These are phyloP conservation scores for Sporisorium reilianum DNA, from an alignment of 1,284 basidiomycete species.

Conservation along the genomic window DNA sequence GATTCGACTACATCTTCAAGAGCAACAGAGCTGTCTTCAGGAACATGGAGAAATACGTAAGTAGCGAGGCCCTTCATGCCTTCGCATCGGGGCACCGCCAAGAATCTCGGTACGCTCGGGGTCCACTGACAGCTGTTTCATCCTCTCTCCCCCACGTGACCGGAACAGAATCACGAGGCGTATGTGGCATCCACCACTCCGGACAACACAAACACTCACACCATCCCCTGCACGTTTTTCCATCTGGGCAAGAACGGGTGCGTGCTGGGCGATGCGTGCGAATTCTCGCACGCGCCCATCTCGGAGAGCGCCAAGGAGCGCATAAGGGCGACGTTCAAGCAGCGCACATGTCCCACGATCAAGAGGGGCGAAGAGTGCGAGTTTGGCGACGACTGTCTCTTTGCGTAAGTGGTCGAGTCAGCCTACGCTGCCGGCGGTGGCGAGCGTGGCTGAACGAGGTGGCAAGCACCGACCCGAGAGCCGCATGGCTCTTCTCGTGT, in stretches of 20 bases:
- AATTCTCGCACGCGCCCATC: constrained; percentile 34
- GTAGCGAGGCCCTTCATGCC: too few relatives aligned
- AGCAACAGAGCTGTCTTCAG: not conserved
- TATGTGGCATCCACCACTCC: not conserved
- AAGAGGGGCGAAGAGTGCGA: constrained; percentile 19
- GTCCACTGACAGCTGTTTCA: not conserved
- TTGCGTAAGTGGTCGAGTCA: constrained; percentile 22
- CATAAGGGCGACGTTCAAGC: constrained; percentile 10
- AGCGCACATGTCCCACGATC: constrained; percentile 26
- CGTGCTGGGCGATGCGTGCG: constrained; percentile 7
- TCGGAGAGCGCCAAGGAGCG: constrained; percentile 9
- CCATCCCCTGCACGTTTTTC: constrained; percentile 30
- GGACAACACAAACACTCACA: not conserved
- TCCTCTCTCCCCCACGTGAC: not conserved
- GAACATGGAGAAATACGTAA: constrained; percentile 17
- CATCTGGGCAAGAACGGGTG: constrained; percentile 23
- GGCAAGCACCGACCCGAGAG: not conserved
- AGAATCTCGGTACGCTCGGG: not conserved
- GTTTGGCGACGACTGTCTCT: constrained; percentile 41
- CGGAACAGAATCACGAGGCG: constrained; percentile 11
- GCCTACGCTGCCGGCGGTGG: not conserved
- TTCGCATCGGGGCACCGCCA: too few relatives aligned
- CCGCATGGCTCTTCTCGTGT: not conserved
- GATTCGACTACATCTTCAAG: constrained; percentile 48
- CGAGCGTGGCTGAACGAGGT: not conserved